Conservation (phyloP, 441 rosid species). For the Erysimum pusillum region DNA sequence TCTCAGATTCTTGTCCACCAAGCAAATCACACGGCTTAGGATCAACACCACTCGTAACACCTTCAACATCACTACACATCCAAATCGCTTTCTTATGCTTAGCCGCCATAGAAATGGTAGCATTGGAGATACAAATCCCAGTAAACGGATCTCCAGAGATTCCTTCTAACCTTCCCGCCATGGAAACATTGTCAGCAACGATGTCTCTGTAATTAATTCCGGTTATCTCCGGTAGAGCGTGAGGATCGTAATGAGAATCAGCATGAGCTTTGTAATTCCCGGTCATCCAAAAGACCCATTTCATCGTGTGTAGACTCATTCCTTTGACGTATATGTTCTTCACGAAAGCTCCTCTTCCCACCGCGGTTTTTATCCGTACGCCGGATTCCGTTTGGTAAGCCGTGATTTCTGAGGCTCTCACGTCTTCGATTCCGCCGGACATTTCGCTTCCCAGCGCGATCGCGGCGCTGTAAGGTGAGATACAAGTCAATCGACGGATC, state of each 20-base stretch:
- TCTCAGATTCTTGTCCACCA: conserved; percentile 47
- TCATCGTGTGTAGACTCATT: conserved; percentile 74
- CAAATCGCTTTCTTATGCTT: conserved; percentile 54
- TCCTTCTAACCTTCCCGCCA: conserved; percentile 70
- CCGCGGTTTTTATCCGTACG: conserved; percentile 70
- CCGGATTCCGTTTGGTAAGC: conserved; percentile 73
- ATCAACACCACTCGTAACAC: conserved; percentile 44
- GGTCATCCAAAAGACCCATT: conserved; percentile 76
- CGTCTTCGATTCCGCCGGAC: conserved; percentile 78
- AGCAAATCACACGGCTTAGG: conserved; percentile 50
- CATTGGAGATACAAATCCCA: conserved; percentile 70
- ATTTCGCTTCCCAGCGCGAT: conserved; percentile 77
- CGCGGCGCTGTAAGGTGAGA: conserved; percentile 75
- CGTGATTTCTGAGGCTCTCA: conserved; percentile 67
- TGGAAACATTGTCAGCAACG: conserved; percentile 64
- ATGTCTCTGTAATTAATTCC: conserved; percentile 74
- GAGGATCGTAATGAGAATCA: conserved; percentile 65
- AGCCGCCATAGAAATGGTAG: conserved; percentile 69
- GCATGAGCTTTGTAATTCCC: conserved; percentile 76
- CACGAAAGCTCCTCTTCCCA: conserved; percentile 74
- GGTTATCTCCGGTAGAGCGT: conserved; percentile 64
- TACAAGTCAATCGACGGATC: conserved; percentile 63
- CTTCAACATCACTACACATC: conserved; percentile 52
- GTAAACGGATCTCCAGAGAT: conserved; percentile 65
- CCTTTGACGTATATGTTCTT: conserved; percentile 58